Percentiles rank a stretch among this genome's conserved stretches.
These are phyloP conservation scores for Sugiyamaella pinicola DNA, from an alignment of 1,139 yeast genomes.

Conservation along the genomic window DNA sequence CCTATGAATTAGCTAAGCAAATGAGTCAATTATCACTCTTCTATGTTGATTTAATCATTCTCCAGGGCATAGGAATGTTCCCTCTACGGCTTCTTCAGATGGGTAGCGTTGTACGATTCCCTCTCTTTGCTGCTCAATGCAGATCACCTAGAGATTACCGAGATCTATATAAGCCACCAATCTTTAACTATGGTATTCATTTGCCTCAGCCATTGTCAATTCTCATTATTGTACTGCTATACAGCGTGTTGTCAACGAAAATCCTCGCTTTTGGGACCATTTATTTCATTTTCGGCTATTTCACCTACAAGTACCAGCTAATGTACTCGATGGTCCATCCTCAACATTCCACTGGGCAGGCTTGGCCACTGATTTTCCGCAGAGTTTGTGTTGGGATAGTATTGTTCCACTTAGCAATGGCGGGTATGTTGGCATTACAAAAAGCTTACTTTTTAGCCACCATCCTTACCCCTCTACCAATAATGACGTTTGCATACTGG, in stretches of 20 bases:
- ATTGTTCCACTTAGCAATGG: slow-evolving; percentile 85
- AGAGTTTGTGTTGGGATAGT: slow-evolving; percentile 70
- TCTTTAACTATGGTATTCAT: slow-evolving; percentile 77
- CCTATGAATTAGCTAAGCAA: slow-evolving; percentile 74
- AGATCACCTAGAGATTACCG: slow-evolving; percentile 70
- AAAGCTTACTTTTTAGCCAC: slow-evolving; percentile 76
- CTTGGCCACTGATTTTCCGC: slow-evolving; percentile 81
- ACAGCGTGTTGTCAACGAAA: slow-evolving; percentile 73
- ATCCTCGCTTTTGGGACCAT: slow-evolving; percentile 71
- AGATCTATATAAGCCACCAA: slow-evolving; percentile 73
- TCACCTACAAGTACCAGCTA: slow-evolving; percentile 78
- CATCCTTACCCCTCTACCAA: slow-evolving; percentile 72
- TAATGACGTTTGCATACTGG: slow-evolving; percentile 63
- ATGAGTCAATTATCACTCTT: slow-evolving; percentile 70
- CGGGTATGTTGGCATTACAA: slow-evolving; percentile 80
- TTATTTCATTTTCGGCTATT: slow-evolving; percentile 73
- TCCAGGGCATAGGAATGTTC: slow-evolving; percentile 84
- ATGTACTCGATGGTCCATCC: slow-evolving; percentile 81
- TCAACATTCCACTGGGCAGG: slow-evolving; percentile 86
- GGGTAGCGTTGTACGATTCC: slow-evolving; percentile 68
- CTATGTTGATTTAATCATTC: slow-evolving; percentile 76
- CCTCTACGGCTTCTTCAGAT: slow-evolving; percentile 71
- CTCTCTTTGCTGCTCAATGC: slow-evolving; percentile 57
- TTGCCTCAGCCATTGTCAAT: slow-evolving; percentile 80
- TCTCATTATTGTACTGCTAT: slow-evolving; percentile 71